Evolutionary conservation across 2,329 filamentous ascomycete species (phyloP).

Genomic region (Arachnomyces sp.): DNA sequence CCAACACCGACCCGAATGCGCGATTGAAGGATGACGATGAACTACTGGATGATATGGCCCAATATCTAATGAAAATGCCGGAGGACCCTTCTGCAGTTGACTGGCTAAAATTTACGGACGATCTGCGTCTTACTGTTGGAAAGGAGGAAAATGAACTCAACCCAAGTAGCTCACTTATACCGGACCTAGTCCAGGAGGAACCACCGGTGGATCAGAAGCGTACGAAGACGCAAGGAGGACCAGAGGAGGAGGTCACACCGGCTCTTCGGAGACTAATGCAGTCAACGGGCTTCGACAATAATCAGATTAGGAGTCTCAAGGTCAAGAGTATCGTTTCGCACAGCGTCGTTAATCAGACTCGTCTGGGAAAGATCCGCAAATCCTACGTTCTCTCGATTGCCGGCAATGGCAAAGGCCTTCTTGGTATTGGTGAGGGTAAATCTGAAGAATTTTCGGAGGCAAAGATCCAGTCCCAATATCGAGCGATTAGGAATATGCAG

Average conservation of each 20-base stretch:
- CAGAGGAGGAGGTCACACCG: conserved; percentile 28
- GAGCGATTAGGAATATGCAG: conserved; percentile 84
- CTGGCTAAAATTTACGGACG: conserved; percentile 37
- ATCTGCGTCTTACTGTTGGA: conserved; percentile 43
- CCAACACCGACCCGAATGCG: conserved; percentile 49
- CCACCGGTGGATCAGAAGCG: conserved; percentile 25
- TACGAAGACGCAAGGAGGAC: conserved; percentile 22
- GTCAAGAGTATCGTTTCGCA: conserved; percentile 68
- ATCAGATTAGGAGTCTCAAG: conserved; percentile 47
- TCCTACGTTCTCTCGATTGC: conserved; percentile 70
- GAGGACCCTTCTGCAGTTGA: conserved; percentile 41
- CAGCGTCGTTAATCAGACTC: conserved; percentile 81
- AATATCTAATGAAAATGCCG: conserved; percentile 36
- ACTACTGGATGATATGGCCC: conserved; percentile 51
- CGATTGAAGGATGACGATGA: conserved; percentile 57
- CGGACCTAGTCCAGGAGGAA: conserved; percentile 43
- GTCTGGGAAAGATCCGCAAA: conserved; percentile 84
- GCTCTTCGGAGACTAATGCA: conserved; percentile 46
- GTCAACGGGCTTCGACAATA: conserved; percentile 47
- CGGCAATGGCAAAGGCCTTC: conserved; percentile 75
- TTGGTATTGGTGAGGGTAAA: conserved; percentile 89
- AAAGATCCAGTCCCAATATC: conserved; percentile 62
- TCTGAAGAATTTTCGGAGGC: conserved; percentile 65
- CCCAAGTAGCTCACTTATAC: conserved; percentile 43
- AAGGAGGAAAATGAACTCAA: conserved; percentile 44